Evolutionary conservation across 306 rosid species (phyloP), one percentile per base, ranked within the genome.

Genomic region (Cucumis cinereus): DNA sequence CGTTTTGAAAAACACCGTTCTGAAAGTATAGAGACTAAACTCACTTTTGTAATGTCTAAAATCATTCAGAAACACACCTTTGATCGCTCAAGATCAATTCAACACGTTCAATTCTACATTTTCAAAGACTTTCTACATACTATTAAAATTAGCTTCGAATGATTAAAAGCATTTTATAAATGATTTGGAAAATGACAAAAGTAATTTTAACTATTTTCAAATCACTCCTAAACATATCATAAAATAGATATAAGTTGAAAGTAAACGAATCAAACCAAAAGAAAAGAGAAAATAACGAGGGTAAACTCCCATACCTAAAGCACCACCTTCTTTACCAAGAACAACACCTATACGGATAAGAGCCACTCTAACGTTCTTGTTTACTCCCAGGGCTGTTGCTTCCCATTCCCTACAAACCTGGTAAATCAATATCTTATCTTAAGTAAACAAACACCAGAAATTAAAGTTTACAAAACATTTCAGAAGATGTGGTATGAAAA

Each of bases 341-440:
- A 95, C 99, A 82, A 95, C 97, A 47, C 99, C 99, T 10, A 92
- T 95, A 77, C 99, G 97, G 85, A 92, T 84, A 11, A 85, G 87
- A 3, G 96, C 84, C 76, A 95, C 81, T 86, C 96, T 90, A 26
- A 90, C 97, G 83, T 90, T 88, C 79, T 88, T 87, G 79, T 92
- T 88, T 56, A 81, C 96, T 83, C 78, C 82, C 50, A 73, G 84
- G 74, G 99, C 99, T 5, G 85, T 85, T 20, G 91, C 88, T 85
- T 95, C 99, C 99, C 99, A 95, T 81, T 92, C 97, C 81, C 97
- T 87, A 74, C 97, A 90, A 80, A 95, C 99, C 99, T 95, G 90
- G 81, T 74, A 79, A 83, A 36, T 22, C 66, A 33, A 2, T 13
- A 45, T 45, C 16, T 45, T 10, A 7, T 70, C 75, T 23, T 23